Base-by-base conservation (phyloP, 768 basidiomycete species). In the Lyophyllum decastes region DNA sequence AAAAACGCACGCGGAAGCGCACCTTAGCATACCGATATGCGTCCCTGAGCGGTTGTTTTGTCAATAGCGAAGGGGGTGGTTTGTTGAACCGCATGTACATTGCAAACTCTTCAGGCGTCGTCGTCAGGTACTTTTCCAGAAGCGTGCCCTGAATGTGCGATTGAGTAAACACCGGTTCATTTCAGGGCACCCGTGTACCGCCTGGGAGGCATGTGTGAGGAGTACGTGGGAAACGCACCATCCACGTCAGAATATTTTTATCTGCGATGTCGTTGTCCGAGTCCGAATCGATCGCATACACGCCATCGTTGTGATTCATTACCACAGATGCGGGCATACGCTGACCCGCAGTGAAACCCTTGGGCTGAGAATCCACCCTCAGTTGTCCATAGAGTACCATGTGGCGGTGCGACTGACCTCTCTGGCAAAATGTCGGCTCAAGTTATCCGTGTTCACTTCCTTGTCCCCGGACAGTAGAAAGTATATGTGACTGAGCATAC, bases 11-110 rank as follows among this genome's bases (percentile, higher is more conserved):
- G 48, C 17, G 19, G 19, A 1, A 67, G n/a, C 78, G 30, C 41
- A 92, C 95, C 78, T 87, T 88, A 1, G 92, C 81, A 73, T 92
- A 98, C 43, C 92, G 86, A 70, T 92, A 97, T 0, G 94, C 91
- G 63, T 97, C 94, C 55, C 80, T 70, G 52, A 73, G 66, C 30
- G 73, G 64, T 57, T 65, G 55, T 19, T 65, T 52, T 5, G 53
- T 54, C 4, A 55, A 54, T 12, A 75, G 62, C 10, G 64, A 65
- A 0, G 72, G 10, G 26, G 27, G 47, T 2, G 47, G 64, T 16
- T 68, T 64, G 10, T 60, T 55, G 44, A 77, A 72, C 16, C 84
- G 83, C 58, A 84, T 72, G 26, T 84, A 77, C 0, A 73, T 73
- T 41, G 74, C 73, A 71, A 98, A 95, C 38, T 92, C 84, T 17